These are phyloP conservation scores for Urtica urens DNA, from an alignment of 306 rosid genomes.

Conservation along the genomic window DNA sequence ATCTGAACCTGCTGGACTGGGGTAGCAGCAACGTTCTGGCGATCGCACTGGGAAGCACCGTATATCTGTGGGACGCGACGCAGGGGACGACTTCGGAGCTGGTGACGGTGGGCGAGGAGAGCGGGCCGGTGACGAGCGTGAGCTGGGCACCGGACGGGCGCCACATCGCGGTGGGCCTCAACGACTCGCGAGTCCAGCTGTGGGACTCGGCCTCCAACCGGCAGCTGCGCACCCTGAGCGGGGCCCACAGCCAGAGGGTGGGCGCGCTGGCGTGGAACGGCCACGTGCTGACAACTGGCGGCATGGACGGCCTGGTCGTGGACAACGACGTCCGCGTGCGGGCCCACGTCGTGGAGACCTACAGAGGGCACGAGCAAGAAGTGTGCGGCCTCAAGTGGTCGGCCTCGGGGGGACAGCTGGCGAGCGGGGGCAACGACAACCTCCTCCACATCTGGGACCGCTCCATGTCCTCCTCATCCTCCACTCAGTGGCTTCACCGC, in stretches of 20 bases:
- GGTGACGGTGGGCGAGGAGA: slow-evolving; percentile 48
- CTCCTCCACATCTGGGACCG: slow-evolving; percentile 65
- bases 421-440: slow-evolving; percentile 75
- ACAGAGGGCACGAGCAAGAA: slow-evolving; percentile 62
- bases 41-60: slow-evolving; percentile 50
- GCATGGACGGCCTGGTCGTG: slow-evolving; percentile 56
- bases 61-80: slow-evolving; percentile 60
- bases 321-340: slow-evolving; percentile 67
- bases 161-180: slow-evolving; percentile 56
- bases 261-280: slow-evolving; percentile 71
- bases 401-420: slow-evolving; percentile 57
- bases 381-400: slow-evolving; percentile 84
- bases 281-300: slow-evolving; percentile 67
- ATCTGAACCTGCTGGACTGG: slow-evolving; percentile 70
- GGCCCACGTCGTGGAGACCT: slow-evolving; percentile 52
- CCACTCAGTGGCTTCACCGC: slow-evolving; percentile 67
- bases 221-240: slow-evolving; percentile 50
- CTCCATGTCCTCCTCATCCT: slow-evolving; percentile 41
- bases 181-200: slow-evolving; percentile 59
- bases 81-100: slow-evolving; percentile 53
- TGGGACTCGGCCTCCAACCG: slow-evolving; percentile 49
- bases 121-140: slow-evolving; percentile 61
- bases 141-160: slow-evolving; percentile 79
- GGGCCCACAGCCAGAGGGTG: slow-evolving; percentile 49
- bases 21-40: slow-evolving; percentile 48